Evolutionary conservation across 352 stramenopile genomes (phyloP).

Genomic region (Phytopythium aichiense): DNA sequence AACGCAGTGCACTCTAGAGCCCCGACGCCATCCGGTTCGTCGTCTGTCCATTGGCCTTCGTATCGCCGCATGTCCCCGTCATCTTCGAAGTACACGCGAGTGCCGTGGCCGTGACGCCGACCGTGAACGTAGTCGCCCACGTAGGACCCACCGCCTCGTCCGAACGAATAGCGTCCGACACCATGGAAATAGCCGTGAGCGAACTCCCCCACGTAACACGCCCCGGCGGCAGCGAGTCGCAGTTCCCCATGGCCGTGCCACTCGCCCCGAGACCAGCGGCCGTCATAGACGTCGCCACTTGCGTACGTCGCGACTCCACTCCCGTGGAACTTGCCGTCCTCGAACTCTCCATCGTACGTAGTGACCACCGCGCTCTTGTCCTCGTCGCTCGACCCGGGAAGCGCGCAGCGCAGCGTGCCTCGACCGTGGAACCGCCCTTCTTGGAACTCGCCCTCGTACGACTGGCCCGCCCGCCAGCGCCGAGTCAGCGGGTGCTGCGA

Average conservation of each 20-base stretch:
- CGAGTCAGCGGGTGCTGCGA: slow-evolving; percentile 62
- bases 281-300: slow-evolving; percentile 64
- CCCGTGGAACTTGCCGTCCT: slow-evolving; percentile 46
- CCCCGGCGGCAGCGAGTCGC: slow-evolving; percentile 35
- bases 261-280: slow-evolving; percentile 52
- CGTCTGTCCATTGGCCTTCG: slow-evolving; percentile 64
- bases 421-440: slow-evolving; percentile 48
- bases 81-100: slow-evolving; percentile 45
- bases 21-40: slow-evolving; percentile 51
- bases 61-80: slow-evolving; percentile 34
- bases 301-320: slow-evolving; percentile 53
- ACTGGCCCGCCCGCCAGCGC: slow-evolving; percentile 49
- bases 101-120: slow-evolving; percentile 52
- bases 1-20: slow-evolving; percentile 45
- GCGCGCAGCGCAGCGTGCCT: slow-evolving; percentile 18
- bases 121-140: slow-evolving; percentile 51
- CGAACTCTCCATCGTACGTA: slow-evolving; percentile 52
- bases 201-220: slow-evolving; percentile 53
- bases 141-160: slow-evolving; percentile 52
- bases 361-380: slow-evolving; percentile 31
- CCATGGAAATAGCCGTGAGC: slow-evolving; percentile 47
- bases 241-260: slow-evolving; percentile 57
- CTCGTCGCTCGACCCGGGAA: neutral
- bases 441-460: slow-evolving; percentile 65
- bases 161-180: slow-evolving; percentile 51